These are phyloP conservation scores for Coriolopsis trogii DNA, from an alignment of 1,284 basidiomycete species.

Conservation along the genomic window DNA sequence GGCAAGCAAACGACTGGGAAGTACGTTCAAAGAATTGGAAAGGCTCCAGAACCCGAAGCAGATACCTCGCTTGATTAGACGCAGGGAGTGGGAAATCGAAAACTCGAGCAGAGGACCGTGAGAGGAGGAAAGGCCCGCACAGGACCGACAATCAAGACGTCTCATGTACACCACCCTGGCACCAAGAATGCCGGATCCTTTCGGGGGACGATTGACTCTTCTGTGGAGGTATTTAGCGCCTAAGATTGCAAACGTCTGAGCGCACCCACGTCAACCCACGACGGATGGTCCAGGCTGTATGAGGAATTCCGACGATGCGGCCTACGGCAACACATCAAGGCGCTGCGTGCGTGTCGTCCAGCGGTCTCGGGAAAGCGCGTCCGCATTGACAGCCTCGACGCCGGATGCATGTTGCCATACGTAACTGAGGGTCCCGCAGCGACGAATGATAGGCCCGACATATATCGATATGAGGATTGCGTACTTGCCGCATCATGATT, in stretches of 20 bases:
- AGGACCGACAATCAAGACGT: slow-evolving; percentile 15
- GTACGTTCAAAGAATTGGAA: slow-evolving; percentile 15
- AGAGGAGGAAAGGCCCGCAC: slow-evolving; percentile 17
- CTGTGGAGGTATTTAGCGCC: slow-evolving; percentile 12
- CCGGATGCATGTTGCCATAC: not conserved
- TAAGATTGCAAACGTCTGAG: slow-evolving; percentile 1
- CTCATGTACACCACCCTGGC: slow-evolving; percentile 2
- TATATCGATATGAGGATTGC: not conserved
- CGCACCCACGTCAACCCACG: slow-evolving; percentile 13
- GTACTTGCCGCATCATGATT: too few relatives aligned
- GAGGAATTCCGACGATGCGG: not conserved
- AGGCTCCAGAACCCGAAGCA: slow-evolving; percentile 18
- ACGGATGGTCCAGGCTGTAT: slow-evolving; percentile 1
- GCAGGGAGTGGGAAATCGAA: slow-evolving; percentile 18
- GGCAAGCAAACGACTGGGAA: slow-evolving; percentile 20
- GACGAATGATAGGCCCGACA: not conserved
- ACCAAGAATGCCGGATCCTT: slow-evolving; percentile 10
- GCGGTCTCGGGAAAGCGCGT: not conserved
- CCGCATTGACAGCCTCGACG: slow-evolving; percentile 1
- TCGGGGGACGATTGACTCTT: slow-evolving; percentile 11
- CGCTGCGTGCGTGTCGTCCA: not conserved
- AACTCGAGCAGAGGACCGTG: slow-evolving; percentile 9
- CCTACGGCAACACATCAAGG: not conserved
- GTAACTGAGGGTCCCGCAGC: slow-evolving; percentile 4
- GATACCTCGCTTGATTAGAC: slow-evolving; percentile 21